phyloP scores from a whole-genome alignment of 768 basidiomycete genomes.

The Boletus insuetus region DNA sequence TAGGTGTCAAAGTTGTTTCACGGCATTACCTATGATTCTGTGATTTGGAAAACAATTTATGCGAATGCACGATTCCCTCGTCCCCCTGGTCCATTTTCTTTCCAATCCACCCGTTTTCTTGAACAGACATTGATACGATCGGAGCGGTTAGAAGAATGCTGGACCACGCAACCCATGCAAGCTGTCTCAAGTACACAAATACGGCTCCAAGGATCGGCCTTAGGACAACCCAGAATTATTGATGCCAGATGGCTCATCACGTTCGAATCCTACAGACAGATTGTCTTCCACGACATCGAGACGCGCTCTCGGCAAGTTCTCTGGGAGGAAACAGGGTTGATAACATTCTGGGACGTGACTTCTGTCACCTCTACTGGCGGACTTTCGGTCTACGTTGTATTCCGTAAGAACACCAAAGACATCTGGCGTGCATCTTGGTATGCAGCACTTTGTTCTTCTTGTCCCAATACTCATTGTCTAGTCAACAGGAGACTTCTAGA shows the following conservation, averaged over 20 bases:
- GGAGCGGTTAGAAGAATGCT: conserved; percentile 1
- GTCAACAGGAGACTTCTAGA: no score
- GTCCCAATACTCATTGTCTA: no score
- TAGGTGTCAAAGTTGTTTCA: conserved; percentile 7
- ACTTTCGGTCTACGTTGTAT: no score
- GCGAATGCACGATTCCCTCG: neutral
- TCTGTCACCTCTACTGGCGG: no score
- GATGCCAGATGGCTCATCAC: conserved; percentile 6
- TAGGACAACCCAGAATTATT: conserved; percentile 1
- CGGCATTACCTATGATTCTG: neutral
- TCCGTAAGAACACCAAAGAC: no score
- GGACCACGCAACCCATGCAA: conserved; percentile 6
- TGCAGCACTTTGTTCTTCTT: no score
- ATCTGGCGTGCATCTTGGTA: no score
- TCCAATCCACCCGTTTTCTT: conserved; percentile 3
- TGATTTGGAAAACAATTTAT: conserved; percentile 9
- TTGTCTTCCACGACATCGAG: neutral
- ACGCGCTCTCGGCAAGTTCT: neutral
- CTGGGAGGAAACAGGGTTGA: neutral
- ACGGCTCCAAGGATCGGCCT: neutral
- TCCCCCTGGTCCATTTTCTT: conserved; percentile 8
- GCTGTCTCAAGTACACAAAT: neutral
- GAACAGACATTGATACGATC: conserved; percentile 4
- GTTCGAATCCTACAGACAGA: neutral
- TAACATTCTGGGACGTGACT: no score